Base-by-base conservation (phyloP, 129 eudicot genomes). In the Centella asiatica region DNA sequence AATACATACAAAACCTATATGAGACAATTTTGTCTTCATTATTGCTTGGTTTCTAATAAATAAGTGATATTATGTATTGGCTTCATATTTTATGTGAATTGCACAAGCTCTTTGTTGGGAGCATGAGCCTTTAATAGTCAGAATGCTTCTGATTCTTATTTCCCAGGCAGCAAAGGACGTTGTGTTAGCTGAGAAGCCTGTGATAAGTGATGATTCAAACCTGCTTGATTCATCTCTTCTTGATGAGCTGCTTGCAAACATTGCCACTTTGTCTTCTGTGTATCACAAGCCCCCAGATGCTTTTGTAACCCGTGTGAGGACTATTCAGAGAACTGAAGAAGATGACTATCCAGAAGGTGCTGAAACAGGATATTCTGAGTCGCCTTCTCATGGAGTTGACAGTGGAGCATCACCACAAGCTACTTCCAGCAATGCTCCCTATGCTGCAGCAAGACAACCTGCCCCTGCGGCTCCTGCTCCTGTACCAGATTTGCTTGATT, bases 201-300 rank as follows among this genome's bases (percentile, higher is more conserved):
- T 90, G 77, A 90, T 86, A 50, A 84, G 90, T 74, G 97, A 90
- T 23, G 90, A 90, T 79, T 90, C 97, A 20, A 90, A 90, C 78
- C 95, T 78, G 51, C 85, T 83, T 29, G 97, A 90, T 40, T 72
- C 95, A 60, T 87, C 95, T 69, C 94, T 87, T 69, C 94, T 90
- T 36, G 98, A 87, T 52, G 95, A 90, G 77, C 90, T 90, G 65
- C 84, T 90, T 39, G 83, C 95, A 67, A 90, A 90, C 79, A 79
- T 90, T 70, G 95, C 94, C 50, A 87, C 98, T 63, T 67, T 84
- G 62, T 90, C 98, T 3, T 87, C 98, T 62, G 94, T 90, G 56
- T 90, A 86, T 74, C 98, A 90, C 86, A 90, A 90, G 74, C 94
- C 95, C 22, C 94, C 95, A 6, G 98, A 90, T 64, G 78, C 94